phyloP scores from a whole-genome alignment of 441 rosid species.

The Adansonia madagascariensis region DNA sequence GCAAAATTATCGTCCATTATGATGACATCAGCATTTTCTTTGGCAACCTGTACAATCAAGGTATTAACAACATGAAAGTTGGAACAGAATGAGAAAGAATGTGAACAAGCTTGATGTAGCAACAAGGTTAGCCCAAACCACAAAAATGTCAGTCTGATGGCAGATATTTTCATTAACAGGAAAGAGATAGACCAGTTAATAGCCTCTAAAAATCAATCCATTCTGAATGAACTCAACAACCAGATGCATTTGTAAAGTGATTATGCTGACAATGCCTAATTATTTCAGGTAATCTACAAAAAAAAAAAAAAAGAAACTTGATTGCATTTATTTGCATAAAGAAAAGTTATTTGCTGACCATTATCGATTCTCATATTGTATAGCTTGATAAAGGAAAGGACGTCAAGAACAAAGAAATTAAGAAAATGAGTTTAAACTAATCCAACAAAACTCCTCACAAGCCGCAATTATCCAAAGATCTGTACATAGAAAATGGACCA shows the following conservation, averaged over 20 bases:
- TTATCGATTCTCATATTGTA: neutral
- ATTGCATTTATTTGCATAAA: neutral
- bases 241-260: neutral
- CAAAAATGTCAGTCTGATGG: neutral
- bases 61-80: neutral
- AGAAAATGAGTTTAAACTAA: neutral
- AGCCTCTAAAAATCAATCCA: neutral
- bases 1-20: conserved; percentile 69
- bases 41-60: conserved; percentile 61
- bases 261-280: neutral
- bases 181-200: neutral
- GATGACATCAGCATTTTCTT: conserved; percentile 78
- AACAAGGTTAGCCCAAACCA: neutral
- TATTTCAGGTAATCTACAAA: neutral
- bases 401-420: neutral
- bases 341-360: neutral
- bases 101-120: neutral
- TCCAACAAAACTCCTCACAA: neutral
- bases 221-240: neutral
- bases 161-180: conserved; percentile 6
- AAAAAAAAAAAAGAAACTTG: neutral
- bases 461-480: neutral
- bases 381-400: neutral
- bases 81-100: neutral
- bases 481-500: neutral